Evolutionary conservation across 2,329 filamentous ascomycete genomes (phyloP).

Genomic region (Apiospora aurea): DNA sequence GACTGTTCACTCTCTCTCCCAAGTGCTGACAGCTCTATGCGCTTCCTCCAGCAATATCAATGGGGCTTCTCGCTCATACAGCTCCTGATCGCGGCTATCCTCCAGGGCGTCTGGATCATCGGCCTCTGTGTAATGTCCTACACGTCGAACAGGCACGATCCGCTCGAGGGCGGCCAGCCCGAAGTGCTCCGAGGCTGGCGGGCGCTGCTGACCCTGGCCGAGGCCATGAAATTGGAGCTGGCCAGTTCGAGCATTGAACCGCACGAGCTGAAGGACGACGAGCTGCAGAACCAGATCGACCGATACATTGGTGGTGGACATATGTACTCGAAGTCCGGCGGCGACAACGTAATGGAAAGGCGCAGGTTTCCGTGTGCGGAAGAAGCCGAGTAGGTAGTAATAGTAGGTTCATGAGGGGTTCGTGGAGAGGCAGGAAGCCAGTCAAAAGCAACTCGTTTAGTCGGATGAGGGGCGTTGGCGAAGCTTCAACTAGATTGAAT

Average conservation of each 20-base stretch:
- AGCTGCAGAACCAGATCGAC: background rate
- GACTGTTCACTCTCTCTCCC: too few species aligned
- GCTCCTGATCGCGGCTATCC: background rate
- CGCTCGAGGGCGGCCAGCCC: constrained; percentile 1
- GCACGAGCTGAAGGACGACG: background rate
- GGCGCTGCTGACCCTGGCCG: constrained; percentile 10
- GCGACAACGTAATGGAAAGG: background rate
- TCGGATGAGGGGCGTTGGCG: background rate
- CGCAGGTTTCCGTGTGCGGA: background rate
- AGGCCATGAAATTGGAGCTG: constrained; percentile 14
- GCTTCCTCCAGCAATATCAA: background rate
- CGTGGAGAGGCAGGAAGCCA: background rate
- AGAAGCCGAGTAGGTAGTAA: background rate
- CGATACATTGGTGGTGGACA: background rate
- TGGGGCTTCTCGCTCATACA: constrained; percentile 10
- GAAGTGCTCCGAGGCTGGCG: background rate
- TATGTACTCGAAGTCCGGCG: background rate
- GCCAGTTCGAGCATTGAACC: background rate
- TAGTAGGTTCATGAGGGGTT: background rate
- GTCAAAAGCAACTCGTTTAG: background rate
- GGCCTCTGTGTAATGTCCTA: background rate
- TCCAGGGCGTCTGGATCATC: background rate
- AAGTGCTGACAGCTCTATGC: background rate
- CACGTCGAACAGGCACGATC: background rate
- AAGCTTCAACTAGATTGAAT: background rate